Evolutionary conservation across 768 basidiomycete genomes (phyloP), one percentile per base, ranked within the genome.

Genomic region (Daedaleopsis nitida): DNA sequence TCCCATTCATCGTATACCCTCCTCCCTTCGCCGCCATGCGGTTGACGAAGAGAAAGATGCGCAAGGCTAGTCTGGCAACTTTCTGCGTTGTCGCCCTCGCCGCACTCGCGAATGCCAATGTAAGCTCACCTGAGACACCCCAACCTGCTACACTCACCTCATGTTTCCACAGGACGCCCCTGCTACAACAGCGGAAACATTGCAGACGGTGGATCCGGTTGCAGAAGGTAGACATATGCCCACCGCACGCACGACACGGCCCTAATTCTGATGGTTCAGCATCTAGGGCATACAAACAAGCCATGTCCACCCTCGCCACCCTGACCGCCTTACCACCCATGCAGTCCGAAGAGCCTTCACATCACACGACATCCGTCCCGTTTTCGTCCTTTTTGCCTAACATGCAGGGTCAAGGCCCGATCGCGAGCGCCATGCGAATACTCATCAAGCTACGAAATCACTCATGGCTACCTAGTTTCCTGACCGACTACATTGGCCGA

Each of bases 321-420:
- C 74, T 93, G 55, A 87, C 83, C n/a, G 77, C 86, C 8, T 77
- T 84, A 59, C 82, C 86, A 16, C 78, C 82, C 38, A 77, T 81
- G 44, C 81, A 84, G 57, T 78, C 82, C 21, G 82, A 84, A 48
- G 85, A 88, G 52, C 78, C 84, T 2, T 76, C 69, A 5, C 75
- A 81, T 21, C 75, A 80, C 14, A 78, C 77, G 11, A 75, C 78
- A 24, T 78, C 76, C 60, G 87, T 86, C 14, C 74, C 90, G 38
- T 73, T 92, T 17, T 85, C 86, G 3, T 81, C 84, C 0, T 79
- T 92, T 55, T 75, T 91, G 13, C 91, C 92, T 0, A 89, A 81
- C 66, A 74, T 84, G 21, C 90, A 92, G 70, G 89, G 88, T 2
- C 88, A 89, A 72, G 91, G 89, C 4, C 91, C 92, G 8, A 71